phyloP scores from a whole-genome alignment of 2,329 filamentous ascomycete species.

The Epicoccum sorghinum region DNA sequence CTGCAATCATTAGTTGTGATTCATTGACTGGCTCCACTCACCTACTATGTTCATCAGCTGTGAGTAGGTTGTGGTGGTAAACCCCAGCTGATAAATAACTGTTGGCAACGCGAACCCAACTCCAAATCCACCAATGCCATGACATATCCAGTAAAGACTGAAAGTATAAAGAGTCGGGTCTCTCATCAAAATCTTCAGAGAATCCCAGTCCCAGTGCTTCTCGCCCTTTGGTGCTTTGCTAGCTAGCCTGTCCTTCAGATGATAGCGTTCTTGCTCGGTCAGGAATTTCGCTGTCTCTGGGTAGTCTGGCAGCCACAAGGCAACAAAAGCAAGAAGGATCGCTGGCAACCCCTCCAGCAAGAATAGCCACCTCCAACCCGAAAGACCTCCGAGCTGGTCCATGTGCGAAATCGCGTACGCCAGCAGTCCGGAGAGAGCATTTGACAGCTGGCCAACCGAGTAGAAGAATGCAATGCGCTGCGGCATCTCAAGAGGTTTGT shows the following conservation, averaged over 20 bases:
- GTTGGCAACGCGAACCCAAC: conserved; percentile 25
- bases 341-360: conserved; percentile 24
- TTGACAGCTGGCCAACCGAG: conserved; percentile 52
- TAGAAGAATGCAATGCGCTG: conserved; percentile 46
- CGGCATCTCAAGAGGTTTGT: conserved; percentile 43
- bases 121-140: conserved; percentile 28
- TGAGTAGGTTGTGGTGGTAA: conserved; percentile 27
- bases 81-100: conserved; percentile 30
- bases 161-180: conserved; percentile 27
- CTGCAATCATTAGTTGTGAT: conserved; percentile 8
- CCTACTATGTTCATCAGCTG: conserved; percentile 35
- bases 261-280: conserved; percentile 22
- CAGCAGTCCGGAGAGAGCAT: conserved; percentile 41
- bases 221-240: conserved; percentile 17
- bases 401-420: conserved; percentile 65
- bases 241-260: conserved; percentile 17
- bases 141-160: conserved; percentile 28
- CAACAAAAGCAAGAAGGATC: conserved; percentile 22
- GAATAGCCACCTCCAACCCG: conserved; percentile 40
- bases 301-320: conserved; percentile 22
- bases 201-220: conserved; percentile 26
- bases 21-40: neutral
- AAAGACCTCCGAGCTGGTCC: conserved; percentile 56
- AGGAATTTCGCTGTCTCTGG: conserved; percentile 24
- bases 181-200: conserved; percentile 19